These are phyloP conservation scores for Elsinoe batatas DNA, from an alignment of 2,329 filamentous ascomycete species.

Conservation along the genomic window DNA sequence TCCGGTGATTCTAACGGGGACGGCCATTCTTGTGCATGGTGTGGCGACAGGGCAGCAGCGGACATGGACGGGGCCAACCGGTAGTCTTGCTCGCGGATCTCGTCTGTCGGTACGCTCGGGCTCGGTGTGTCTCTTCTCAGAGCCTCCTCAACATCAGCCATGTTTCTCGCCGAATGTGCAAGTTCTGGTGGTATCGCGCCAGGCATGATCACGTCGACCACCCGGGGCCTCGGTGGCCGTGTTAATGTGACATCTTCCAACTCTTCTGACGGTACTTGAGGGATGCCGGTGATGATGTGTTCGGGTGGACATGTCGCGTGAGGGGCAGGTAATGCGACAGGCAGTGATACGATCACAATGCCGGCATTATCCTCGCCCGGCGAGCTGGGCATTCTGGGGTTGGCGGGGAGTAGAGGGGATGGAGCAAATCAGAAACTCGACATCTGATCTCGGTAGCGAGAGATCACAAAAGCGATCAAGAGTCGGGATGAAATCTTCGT, in stretches of 20 bases:
- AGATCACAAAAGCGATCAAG: neutral
- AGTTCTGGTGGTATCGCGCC: constrained; percentile 12
- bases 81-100: constrained; percentile 22
- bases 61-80: constrained; percentile 23
- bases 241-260: constrained; percentile 23
- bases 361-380: constrained; percentile 14
- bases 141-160: constrained; percentile 33
- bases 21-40: constrained; percentile 18
- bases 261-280: constrained; percentile 21
- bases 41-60: constrained; percentile 20
- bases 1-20: constrained; percentile 20
- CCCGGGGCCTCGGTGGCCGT: constrained; percentile 19
- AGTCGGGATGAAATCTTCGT: neutral
- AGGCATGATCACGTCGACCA: constrained; percentile 13
- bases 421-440: neutral
- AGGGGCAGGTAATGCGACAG: constrained; percentile 14
- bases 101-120: constrained; percentile 21
- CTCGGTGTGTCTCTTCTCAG: constrained; percentile 21
- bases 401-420: neutral
- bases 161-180: constrained; percentile 28
- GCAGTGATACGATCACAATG: constrained; percentile 8
- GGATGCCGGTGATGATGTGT: constrained; percentile 22
- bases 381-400: constrained; percentile 10
- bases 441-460: neutral
- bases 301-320: constrained; percentile 36